Conservation (phyloP, 768 basidiomycete species). For the Galerina sulciceps region DNA sequence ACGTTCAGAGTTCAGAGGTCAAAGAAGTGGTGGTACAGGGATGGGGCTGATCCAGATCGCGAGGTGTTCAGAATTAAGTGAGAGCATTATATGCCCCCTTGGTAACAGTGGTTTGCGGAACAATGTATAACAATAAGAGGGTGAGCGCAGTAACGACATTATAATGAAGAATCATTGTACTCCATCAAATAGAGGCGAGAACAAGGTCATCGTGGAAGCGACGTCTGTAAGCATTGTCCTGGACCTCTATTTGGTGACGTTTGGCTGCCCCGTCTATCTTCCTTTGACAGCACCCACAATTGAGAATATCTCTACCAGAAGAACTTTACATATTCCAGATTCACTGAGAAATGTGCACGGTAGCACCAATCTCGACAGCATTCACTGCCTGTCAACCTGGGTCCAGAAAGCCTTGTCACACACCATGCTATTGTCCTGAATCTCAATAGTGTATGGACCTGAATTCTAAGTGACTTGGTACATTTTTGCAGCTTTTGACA, state of each 20-base stretch:
- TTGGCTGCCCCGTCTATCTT: too few species aligned
- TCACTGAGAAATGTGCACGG: conserved; percentile 1
- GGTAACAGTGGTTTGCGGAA: background rate
- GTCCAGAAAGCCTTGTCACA: too few species aligned
- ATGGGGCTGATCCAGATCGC: conserved; percentile 33
- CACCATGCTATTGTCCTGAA: too few species aligned
- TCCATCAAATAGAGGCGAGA: background rate
- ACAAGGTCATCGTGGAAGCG: conserved; percentile 2
- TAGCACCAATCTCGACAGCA: background rate
- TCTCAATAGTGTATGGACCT: too few species aligned
- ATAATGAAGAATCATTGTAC: background rate
- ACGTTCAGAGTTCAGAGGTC: conserved; percentile 2
- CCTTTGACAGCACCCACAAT: background rate
- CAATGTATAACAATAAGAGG: conserved; percentile 5
- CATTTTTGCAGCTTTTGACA: too few species aligned
- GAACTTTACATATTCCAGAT: too few species aligned
- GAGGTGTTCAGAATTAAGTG: background rate
- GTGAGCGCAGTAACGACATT: background rate
- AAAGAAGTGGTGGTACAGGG: conserved; percentile 10
- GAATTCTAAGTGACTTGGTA: too few species aligned
- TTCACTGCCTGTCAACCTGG: too few species aligned
- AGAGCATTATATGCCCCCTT: background rate
- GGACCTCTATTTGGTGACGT: background rate
- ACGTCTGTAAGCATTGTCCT: background rate
- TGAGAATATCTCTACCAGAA: too few species aligned